Evolutionary conservation across 805 yeast species (phyloP), one percentile per base, ranked within the genome.

Genomic region (Hanseniaspora opuntiae): DNA sequence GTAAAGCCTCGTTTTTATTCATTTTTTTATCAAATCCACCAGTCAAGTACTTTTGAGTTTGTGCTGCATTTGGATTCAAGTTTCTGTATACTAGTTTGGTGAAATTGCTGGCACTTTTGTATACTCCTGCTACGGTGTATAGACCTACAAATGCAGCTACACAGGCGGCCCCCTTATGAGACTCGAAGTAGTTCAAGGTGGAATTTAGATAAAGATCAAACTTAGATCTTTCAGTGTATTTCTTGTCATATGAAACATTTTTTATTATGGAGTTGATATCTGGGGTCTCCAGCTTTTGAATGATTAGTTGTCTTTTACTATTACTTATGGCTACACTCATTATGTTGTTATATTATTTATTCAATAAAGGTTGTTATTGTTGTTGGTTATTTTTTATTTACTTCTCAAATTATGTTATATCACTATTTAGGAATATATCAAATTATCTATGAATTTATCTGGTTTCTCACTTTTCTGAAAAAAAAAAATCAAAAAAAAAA

Each of bases 11-110:
- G 60, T 78, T 82, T 45, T 89, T 82, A 55, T 77, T 75, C 95
- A 90, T 87, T 67, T 90, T 93, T n/a, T 78, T 66, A 37, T 89
- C 96, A 68, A 90, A 90, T 1, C 96, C 86, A 55, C 97, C 98
- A 65, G 81, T 86, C 64, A 74, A 71, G 63, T 81, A 90, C 19
- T 68, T 66, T 37, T 58, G 54, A 7, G 59, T 58, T n/a, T 87
- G 84, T 20, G 40, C 47, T 7, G 50, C 53, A 57, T 80, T 83
- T 39, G 72, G 68, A 57, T 74, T 77, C 35, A 60, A 50, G 41
- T 65, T 65, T 54, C 53, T 54, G 12, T 40, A 22, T 14, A 54
- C 40, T 41, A 66, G 39, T 39, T 55, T 59, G 12, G 35, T 17
- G 19, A 51, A 51, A 4, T 57, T 61, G 3, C 63, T 56, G 1